These are phyloP conservation scores for Colletotrichum sublineola DNA, from an alignment of 2,329 filamentous ascomycete species.

Conservation along the genomic window DNA sequence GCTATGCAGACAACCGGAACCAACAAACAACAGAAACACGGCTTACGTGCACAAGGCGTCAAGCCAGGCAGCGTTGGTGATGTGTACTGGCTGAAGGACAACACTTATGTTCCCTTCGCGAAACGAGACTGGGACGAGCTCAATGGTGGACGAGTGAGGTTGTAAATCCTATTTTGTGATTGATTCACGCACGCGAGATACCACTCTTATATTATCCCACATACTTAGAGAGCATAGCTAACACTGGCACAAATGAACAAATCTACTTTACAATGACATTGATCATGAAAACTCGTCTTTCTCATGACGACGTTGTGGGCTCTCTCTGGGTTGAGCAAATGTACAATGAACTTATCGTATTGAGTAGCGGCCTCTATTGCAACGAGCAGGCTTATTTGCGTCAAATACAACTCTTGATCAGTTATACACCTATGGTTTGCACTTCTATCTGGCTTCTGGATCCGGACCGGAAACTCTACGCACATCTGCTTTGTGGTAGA, in stretches of 20 bases:
- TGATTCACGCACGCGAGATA: conserved; percentile 36
- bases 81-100: conserved; percentile 75
- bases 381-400: neutral
- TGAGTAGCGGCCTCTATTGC: too few relatives aligned
- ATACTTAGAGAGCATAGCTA: conserved; percentile 7
- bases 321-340: neutral
- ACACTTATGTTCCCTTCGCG: conserved; percentile 77
- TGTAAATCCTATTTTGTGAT: conserved; percentile 58
- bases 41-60: conserved; percentile 79
- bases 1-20: conserved; percentile 80
- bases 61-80: conserved; percentile 69
- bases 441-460: neutral
- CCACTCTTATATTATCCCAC: conserved; percentile 15
- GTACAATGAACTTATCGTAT: too few relatives aligned
- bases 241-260: neutral
- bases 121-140: conserved; percentile 77
- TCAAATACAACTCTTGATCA: neutral
- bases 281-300: neutral
- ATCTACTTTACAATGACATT: neutral
- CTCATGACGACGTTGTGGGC: neutral
- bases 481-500: neutral
- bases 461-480: neutral
- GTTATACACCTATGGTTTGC: neutral
- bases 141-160: conserved; percentile 76
- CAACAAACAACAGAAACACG: conserved; percentile 89